A percentile compares a stretch with the other conserved stretches of the same genome.
Conservation (phyloP, 192 early-diverging fungal genomes). For the Powellomyces hirtus region DNA sequence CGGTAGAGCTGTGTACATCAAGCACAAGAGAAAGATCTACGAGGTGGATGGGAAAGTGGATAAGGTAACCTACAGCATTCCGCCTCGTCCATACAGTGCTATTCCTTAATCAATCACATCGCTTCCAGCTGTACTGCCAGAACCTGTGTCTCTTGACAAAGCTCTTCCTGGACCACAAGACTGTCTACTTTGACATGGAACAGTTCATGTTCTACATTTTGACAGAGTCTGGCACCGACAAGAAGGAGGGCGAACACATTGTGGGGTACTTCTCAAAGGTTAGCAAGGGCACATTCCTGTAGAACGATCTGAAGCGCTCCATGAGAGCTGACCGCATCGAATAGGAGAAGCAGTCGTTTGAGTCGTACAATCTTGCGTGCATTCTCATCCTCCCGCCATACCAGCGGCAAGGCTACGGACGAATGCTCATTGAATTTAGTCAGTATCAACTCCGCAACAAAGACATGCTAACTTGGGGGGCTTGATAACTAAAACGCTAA, state of each 20-base stretch:
- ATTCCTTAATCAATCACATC: background rate
- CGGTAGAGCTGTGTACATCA: conserved; percentile 70
- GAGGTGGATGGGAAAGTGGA: conserved; percentile 79
- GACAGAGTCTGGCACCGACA: conserved; percentile 27
- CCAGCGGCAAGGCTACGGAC: conserved; percentile 82
- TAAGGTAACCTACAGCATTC: conserved; percentile 46
- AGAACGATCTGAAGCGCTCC: background rate
- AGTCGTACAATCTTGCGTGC: conserved; percentile 87
- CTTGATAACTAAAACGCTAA: no score
- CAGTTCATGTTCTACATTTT: conserved; percentile 89
- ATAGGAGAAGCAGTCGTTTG: conserved; percentile 83
- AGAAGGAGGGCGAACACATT: conserved; percentile 48
- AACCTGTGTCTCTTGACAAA: conserved; percentile 87
- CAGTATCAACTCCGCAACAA: no score
- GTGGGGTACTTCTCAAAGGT: conserved; percentile 94
- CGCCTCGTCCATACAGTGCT: background rate
- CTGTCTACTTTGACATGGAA: conserved; percentile 85
- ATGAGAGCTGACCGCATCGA: no score
- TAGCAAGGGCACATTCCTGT: no score
- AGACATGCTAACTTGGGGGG: no score
- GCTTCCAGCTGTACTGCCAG: conserved; percentile 77
- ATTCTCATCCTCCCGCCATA: conserved; percentile 85
- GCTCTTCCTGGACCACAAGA: conserved; percentile 91
- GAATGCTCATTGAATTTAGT: conserved; percentile 87
- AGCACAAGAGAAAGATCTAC: conserved; percentile 65